Base-by-base conservation (phyloP, 257 asterid genomes). In the Apocynum venetum region DNA sequence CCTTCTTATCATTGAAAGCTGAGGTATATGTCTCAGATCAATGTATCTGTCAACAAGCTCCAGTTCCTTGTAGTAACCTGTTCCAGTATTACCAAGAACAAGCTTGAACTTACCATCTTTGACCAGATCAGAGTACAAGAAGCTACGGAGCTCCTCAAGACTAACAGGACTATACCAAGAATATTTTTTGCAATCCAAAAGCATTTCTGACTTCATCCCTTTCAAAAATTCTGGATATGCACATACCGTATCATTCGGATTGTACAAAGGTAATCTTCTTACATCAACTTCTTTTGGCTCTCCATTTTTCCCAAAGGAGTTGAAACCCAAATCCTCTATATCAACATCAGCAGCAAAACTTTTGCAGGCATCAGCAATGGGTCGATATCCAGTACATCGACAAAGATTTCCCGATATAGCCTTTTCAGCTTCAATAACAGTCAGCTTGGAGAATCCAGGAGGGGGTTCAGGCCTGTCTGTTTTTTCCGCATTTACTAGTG, bases 281-380 rank as follows among this genome's bases (percentile, higher is more conserved):
- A 74, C 47, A 61, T 75, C 85, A 25, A 65, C 66, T 71, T 86
- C 89, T 47, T 63, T 77, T 19, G 67, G 31, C 77, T 85, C 91
- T 74, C 83, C 91, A 15, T 84, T 84, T 81, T 69, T 83, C 90
- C 89, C 88, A 65, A 86, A 91, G 8, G 87, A 86, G 83, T 88
- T 89, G 68, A 89, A 53, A 75, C 96, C 96, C 81, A 89, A 80
- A 85, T 91, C 96, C 81, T 91, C 96, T 35, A 91, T 84, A 82
- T 91, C 96, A 44, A 88, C 86, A 78, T 89, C 85, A 71, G 87
- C 79, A 70, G 94, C 85, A 61, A 89, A 91, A 82, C 87, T 84
- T 83, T 91, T 91, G 90, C 96, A 89, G 70, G 88, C 96, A 82
- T 91, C 96, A 31, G 94, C 96, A 56, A 89, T 85, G 6, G 96